These are phyloP conservation scores for Boletus rufocinnamomeus DNA, from an alignment of 768 basidiomycete genomes.

Conservation along the genomic window DNA sequence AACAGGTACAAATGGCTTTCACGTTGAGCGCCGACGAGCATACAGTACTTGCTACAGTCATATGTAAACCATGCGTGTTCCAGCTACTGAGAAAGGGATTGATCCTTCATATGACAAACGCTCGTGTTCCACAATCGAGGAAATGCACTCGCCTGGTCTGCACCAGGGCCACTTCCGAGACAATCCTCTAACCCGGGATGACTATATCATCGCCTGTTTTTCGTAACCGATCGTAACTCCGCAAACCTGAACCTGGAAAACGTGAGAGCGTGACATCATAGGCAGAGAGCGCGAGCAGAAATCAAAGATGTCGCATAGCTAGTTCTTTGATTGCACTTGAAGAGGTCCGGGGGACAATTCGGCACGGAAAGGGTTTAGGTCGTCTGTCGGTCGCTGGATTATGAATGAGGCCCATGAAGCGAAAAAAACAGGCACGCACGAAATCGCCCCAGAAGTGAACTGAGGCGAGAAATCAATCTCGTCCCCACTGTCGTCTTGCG, in stretches of 20 bases:
- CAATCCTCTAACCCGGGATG: neutral
- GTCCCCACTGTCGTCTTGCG: slow-evolving; percentile 24
- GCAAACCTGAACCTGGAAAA: neutral
- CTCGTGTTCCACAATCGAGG: neutral
- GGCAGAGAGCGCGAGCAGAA: neutral
- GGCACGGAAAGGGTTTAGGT: slow-evolving; percentile 26
- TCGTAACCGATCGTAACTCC: neutral
- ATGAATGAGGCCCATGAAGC: neutral
- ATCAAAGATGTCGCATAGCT: slow-evolving; percentile 10
- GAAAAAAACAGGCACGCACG: slow-evolving; percentile 18
- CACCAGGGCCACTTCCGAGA: neutral
- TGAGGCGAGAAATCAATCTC: slow-evolving; percentile 26
- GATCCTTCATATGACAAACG: neutral
- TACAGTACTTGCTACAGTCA: neutral
- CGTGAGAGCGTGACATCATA: neutral
- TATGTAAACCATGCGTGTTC: neutral
- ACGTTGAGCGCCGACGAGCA: neutral
- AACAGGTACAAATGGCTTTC: neutral
- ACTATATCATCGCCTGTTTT: neutral
- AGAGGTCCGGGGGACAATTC: slow-evolving; percentile 21
- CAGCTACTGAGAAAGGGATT: neutral
- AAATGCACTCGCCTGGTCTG: slow-evolving; percentile 14
- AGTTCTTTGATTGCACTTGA: slow-evolving; percentile 12
- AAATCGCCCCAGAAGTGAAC: slow-evolving; percentile 21
- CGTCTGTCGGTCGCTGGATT: slow-evolving; percentile 17